phyloP scores from a whole-genome alignment of 139 green algal species.

The Chlorella vulgaris region DNA sequence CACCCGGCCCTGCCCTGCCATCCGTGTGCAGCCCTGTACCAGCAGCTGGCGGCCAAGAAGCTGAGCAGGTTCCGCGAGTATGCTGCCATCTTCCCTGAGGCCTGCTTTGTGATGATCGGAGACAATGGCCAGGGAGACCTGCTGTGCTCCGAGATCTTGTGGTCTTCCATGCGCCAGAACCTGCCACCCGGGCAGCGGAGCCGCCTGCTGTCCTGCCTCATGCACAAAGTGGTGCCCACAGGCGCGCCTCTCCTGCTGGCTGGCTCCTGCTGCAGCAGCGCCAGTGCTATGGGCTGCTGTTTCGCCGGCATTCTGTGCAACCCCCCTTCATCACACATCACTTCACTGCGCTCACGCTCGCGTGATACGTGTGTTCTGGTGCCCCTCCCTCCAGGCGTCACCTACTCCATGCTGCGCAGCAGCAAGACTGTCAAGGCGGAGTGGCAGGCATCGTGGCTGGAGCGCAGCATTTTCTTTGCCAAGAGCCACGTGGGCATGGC shows the following conservation, averaged over 20 bases:
- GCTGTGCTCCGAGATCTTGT: constrained; percentile 58
- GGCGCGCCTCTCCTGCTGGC: no score
- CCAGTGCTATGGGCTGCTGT: not conserved
- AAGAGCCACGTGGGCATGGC: constrained; percentile 60
- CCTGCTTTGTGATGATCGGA: constrained; percentile 63
- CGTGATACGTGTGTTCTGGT: not conserved
- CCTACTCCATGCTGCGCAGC: constrained; percentile 41
- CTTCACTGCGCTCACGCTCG: not conserved
- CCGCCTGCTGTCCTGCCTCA: constrained; percentile 53
- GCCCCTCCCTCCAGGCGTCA: constrained; percentile 5
- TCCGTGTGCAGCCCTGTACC: constrained; percentile 38
- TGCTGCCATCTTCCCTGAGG: constrained; percentile 65
- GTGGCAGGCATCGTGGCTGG: constrained; percentile 44
- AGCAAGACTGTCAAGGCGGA: constrained; percentile 16
- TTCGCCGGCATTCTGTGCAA: not conserved
- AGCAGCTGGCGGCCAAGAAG: constrained; percentile 59
- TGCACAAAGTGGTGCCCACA: constrained; percentile 49
- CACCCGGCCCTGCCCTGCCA: no score
- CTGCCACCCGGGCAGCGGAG: constrained; percentile 11
- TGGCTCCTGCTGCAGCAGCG: not conserved
- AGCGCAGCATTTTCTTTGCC: constrained; percentile 51
- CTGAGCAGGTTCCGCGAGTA: constrained; percentile 58
- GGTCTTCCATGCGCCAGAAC: constrained; percentile 30
- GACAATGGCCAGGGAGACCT: constrained; percentile 77
- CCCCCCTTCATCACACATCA: not conserved